phyloP scores from a whole-genome alignment of 208 protist genomes.

The Tritrichomonas musculus region DNA sequence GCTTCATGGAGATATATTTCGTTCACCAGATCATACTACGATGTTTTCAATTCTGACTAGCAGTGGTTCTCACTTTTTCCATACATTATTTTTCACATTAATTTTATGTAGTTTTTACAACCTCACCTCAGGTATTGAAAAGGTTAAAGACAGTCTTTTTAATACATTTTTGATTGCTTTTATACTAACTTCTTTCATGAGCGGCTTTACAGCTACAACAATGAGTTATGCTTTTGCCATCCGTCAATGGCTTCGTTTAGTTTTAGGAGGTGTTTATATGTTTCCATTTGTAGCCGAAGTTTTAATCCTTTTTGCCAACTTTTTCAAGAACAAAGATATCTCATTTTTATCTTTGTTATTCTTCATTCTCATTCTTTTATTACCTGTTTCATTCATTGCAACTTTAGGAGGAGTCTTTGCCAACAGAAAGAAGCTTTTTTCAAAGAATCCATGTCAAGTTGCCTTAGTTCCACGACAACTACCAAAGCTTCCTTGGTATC shows the following conservation, averaged over 20 bases:
- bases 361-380: background rate
- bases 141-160: background rate
- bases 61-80: background rate
- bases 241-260: background rate
- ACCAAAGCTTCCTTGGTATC: background rate
- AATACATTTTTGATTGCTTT: background rate
- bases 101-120: background rate
- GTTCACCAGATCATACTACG: constrained; percentile 34
- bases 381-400: background rate
- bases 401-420: background rate
- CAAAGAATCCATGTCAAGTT: background rate
- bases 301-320: background rate
- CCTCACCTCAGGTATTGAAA: background rate
- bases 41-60: background rate
- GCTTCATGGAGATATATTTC: constrained; percentile 50
- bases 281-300: background rate
- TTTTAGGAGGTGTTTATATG: background rate
- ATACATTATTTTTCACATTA: background rate
- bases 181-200: background rate
- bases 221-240: background rate
- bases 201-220: background rate
- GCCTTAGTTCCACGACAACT: background rate
- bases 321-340: background rate
- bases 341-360: background rate
- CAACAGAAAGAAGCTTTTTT: background rate